phyloP scores from a whole-genome alignment of 108 stramenopile genomes.

The Nannochloropsis granulata region DNA sequence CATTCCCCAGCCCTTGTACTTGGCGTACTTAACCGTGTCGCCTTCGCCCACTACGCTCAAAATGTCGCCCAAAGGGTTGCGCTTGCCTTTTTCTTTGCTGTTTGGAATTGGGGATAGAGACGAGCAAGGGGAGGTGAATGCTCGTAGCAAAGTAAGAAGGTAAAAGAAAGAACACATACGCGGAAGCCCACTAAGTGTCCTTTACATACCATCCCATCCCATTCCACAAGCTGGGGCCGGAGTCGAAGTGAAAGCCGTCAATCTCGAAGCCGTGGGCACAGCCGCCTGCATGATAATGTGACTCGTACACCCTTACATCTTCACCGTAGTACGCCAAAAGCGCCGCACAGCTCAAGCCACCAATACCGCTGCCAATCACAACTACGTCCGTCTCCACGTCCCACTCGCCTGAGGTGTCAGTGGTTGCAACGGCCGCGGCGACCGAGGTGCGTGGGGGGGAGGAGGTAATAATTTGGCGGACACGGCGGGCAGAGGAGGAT shows the following conservation, averaged over 20 bases:
- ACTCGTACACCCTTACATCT: conserved; percentile 54
- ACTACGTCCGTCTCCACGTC: conserved; percentile 41
- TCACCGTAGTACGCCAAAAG: conserved; percentile 57
- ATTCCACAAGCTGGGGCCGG: conserved; percentile 69
- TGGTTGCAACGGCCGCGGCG: too few relatives aligned
- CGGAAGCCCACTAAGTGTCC: too few relatives aligned
- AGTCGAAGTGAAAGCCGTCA: conserved; percentile 55
- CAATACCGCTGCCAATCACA: conserved; percentile 61
- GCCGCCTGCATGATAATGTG: conserved; percentile 61
- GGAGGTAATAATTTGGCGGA: not conserved
- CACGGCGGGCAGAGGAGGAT: not conserved
- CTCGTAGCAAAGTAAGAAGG: too few relatives aligned
- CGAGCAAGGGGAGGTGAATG: too few relatives aligned
- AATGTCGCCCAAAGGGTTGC: conserved; percentile 43
- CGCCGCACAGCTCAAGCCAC: conserved; percentile 62
- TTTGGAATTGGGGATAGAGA: not conserved
- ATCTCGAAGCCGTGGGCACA: conserved; percentile 61
- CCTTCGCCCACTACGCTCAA: conserved; percentile 16
- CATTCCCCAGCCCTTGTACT: conserved; percentile 81
- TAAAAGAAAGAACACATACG: too few relatives aligned
- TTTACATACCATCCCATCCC: conserved; percentile 29
- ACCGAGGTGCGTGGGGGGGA: too few relatives aligned
- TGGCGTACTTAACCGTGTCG: not conserved
- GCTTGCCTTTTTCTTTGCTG: conserved; percentile 39
- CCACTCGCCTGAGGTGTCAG: not conserved